Evolutionary conservation across 495 filamentous ascomycete genomes (phyloP).

Genomic region (Corynascus novoguineensis): DNA sequence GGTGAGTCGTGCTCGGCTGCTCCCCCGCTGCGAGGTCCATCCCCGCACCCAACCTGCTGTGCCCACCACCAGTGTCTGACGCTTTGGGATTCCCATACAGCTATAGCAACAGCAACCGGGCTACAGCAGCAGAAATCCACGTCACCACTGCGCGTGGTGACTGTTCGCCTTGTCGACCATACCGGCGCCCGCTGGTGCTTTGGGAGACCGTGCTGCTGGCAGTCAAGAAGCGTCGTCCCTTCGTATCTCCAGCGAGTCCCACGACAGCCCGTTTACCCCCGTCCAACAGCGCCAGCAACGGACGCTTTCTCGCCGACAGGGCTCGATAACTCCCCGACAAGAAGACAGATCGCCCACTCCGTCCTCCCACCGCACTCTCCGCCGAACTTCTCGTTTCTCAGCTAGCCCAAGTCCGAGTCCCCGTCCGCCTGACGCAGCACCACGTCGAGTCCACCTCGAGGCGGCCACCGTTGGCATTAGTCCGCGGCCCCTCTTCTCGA

Average conservation of each 20-base stretch:
- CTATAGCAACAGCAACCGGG: not conserved
- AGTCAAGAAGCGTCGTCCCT: constrained; percentile 31
- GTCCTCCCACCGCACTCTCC: constrained; percentile 39
- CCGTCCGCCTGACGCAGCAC: constrained; percentile 24
- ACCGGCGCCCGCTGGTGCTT: constrained; percentile 30
- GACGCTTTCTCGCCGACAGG: constrained; percentile 28
- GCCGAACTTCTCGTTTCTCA: constrained; percentile 45
- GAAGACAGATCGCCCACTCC: constrained; percentile 35
- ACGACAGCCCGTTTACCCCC: constrained; percentile 32
- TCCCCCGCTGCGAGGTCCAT: constrained; percentile 2
- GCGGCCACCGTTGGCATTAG: constrained; percentile 32
- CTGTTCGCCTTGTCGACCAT: constrained; percentile 43
- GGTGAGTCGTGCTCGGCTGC: constrained; percentile 14
- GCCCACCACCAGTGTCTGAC: constrained; percentile 13
- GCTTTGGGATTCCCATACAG: too few relatives aligned
- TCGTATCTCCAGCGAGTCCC: constrained; percentile 43
- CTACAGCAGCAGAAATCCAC: constrained; percentile 10
- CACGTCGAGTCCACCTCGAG: constrained; percentile 32
- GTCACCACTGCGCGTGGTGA: constrained; percentile 41
- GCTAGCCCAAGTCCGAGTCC: constrained; percentile 35
- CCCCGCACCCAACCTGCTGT: not conserved
- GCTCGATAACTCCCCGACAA: constrained; percentile 22
- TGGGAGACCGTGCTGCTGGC: constrained; percentile 39
- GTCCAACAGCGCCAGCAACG: constrained; percentile 43
- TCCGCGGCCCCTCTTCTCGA: constrained; percentile 32